Conservation (phyloP, 768 basidiomycete species). For the Ramaria rubella region DNA sequence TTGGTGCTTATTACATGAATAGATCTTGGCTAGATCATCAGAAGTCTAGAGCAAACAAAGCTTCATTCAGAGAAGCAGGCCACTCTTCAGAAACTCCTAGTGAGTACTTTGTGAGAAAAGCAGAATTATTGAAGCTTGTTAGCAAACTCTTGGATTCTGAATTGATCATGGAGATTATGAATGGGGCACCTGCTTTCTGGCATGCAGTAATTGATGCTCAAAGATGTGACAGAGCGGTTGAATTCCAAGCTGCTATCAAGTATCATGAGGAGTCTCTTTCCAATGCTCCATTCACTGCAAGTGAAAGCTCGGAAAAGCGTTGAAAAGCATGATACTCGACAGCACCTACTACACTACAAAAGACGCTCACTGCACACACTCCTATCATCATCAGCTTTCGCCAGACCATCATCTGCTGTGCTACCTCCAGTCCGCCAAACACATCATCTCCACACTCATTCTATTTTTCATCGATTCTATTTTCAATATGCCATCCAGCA, state of each 20-base stretch:
- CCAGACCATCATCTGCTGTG: too few species aligned
- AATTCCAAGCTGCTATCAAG: constrained; percentile 17
- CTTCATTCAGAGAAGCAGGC: constrained; percentile 24
- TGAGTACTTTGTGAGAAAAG: constrained; percentile 30
- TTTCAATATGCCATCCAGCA: too few species aligned
- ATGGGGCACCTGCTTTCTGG: constrained; percentile 27
- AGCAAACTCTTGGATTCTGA: constrained; percentile 21
- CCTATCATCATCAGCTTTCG: too few species aligned
- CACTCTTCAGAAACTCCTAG: constrained; percentile 26
- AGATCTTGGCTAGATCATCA: constrained; percentile 25
- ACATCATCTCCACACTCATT: too few species aligned
- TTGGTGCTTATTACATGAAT: constrained; percentile 30
- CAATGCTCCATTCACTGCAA: not conserved
- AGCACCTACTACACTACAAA: too few species aligned
- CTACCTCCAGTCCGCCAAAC: too few species aligned
- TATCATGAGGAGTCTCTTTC: constrained; percentile 16
- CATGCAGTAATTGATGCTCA: constrained; percentile 16
- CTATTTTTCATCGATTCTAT: too few species aligned
- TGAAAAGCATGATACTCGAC: too few species aligned
- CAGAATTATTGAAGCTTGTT: constrained; percentile 18
- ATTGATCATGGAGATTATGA: constrained; percentile 32
- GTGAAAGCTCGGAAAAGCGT: not conserved
- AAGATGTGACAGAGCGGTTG: not conserved
- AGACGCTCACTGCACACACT: too few species aligned
- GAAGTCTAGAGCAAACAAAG: constrained; percentile 21